These are phyloP conservation scores for Ophiosphaerella narmari DNA, from an alignment of 2,329 filamentous ascomycete species.

Conservation along the genomic window DNA sequence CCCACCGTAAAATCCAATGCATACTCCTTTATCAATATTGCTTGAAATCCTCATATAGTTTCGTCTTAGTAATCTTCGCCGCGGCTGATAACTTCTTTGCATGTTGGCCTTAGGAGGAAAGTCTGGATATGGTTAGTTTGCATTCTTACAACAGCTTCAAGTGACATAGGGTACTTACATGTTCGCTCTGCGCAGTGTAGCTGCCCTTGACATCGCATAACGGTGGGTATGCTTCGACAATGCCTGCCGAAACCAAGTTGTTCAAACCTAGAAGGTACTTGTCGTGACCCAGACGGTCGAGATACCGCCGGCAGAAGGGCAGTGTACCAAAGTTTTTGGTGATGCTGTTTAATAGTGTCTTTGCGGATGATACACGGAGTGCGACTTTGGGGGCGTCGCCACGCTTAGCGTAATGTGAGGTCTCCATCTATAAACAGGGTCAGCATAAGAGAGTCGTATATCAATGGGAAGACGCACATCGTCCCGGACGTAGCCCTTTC, in stretches of 20 bases:
- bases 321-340: slow-evolving; percentile 96
- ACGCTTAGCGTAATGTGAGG: slow-evolving; percentile 83
- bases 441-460: slow-evolving; percentile 2
- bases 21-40: too few species aligned
- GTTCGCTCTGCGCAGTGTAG: slow-evolving; percentile 92
- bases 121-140: slow-evolving; percentile 30
- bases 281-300: slow-evolving; percentile 91
- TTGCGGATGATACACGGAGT: slow-evolving; percentile 78
- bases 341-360: slow-evolving; percentile 83
- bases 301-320: slow-evolving; percentile 86
- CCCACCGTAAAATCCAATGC: too few species aligned
- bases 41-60: too few species aligned
- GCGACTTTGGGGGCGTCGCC: slow-evolving; percentile 75
- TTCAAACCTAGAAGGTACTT: slow-evolving; percentile 93
- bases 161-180: slow-evolving; percentile 65
- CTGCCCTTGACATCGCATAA: slow-evolving; percentile 91
- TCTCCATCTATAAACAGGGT: slow-evolving; percentile 63
- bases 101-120: slow-evolving; percentile 49
- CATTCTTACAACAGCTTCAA: neutral
- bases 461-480: slow-evolving; percentile 60
- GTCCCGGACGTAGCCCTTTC: slow-evolving; percentile 83
- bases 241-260: slow-evolving; percentile 78
- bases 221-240: slow-evolving; percentile 89
- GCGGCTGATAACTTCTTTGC: slow-evolving; percentile 86
- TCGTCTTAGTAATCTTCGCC: slow-evolving; percentile 75